These are phyloP conservation scores for Populus pruinosa DNA, from an alignment of 345 rosid species.

Conservation along the genomic window DNA sequence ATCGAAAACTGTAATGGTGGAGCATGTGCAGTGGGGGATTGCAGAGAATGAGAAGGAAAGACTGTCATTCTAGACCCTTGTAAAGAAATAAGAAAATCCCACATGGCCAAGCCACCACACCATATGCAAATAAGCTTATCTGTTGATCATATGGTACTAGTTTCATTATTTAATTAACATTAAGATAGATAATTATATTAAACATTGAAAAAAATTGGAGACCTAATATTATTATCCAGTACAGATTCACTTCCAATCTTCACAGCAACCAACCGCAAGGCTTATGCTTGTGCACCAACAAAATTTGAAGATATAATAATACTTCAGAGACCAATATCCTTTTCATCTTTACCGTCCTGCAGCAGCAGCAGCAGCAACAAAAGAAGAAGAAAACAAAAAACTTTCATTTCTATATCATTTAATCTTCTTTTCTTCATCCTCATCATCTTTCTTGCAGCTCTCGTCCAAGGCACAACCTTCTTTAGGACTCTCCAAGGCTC, in stretches of 20 bases:
- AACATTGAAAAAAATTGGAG: conserved; percentile 5
- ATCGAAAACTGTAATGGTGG: not conserved
- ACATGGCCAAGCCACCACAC: conserved; percentile 32
- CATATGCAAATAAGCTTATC: conserved; percentile 25
- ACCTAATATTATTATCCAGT: conserved; percentile 14
- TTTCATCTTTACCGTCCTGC: conserved; percentile 1
- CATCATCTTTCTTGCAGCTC: not conserved
- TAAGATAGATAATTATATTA: not conserved
- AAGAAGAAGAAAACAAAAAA: not conserved
- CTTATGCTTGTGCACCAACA: conserved; percentile 12
- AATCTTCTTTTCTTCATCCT: conserved; percentile 34
- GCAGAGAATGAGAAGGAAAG: not conserved
- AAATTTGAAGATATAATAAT: conserved; percentile 6
- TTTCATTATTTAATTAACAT: conserved; percentile 12
- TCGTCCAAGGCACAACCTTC: conserved; percentile 31
- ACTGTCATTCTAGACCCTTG: not conserved
- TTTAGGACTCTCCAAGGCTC: conserved; percentile 69
- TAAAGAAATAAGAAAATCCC: conserved; percentile 12
- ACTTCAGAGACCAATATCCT: not conserved
- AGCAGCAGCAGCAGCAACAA: not conserved
- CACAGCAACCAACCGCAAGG: not conserved
- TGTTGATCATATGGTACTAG: conserved; percentile 15
- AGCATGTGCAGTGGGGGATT: conserved; percentile 5
- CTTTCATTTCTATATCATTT: conserved; percentile 8
- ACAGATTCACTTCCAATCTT: not conserved